Evolutionary conservation across 108 stramenopile genomes (phyloP).

Genomic region (Asterionellopsis glacialis): DNA sequence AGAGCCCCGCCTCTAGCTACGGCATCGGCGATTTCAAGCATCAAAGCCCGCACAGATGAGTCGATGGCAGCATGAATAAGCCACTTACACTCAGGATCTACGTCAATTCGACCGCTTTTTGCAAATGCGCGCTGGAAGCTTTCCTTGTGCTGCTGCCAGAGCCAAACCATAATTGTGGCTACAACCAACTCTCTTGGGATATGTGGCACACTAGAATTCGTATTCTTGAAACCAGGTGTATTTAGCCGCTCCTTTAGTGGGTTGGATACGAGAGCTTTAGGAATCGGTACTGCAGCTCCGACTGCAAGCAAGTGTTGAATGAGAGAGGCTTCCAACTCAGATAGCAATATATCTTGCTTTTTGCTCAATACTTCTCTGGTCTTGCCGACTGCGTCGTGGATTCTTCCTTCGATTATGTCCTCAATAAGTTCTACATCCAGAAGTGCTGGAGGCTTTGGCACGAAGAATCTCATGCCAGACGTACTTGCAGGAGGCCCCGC

Average conservation of each 20-base stretch:
- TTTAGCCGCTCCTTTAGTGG: slow-evolving; percentile 46
- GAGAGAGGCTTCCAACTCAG: not conserved
- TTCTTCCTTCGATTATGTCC: slow-evolving; percentile 1
- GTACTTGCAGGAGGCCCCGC: not conserved
- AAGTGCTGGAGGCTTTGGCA: slow-evolving; percentile 6
- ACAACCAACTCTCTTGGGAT: slow-evolving; percentile 30
- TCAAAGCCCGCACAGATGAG: slow-evolving; percentile 31
- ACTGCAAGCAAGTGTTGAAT: slow-evolving; percentile 42
- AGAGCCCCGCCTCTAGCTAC: slow-evolving; percentile 5
- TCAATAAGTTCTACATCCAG: not conserved
- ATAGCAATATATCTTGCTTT: too few species aligned
- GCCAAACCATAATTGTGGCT: slow-evolving; percentile 47
- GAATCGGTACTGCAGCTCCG: slow-evolving; percentile 64
- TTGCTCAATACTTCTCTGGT: too few species aligned
- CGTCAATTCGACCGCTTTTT: slow-evolving; percentile 50
- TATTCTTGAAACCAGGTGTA: slow-evolving; percentile 22
- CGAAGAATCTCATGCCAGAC: slow-evolving; percentile 25
- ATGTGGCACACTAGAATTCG: slow-evolving; percentile 9
- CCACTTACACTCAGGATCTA: slow-evolving; percentile 65
- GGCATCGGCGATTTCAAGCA: slow-evolving; percentile 23
- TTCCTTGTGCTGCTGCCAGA: slow-evolving; percentile 62
- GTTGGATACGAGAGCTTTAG: slow-evolving; percentile 44
- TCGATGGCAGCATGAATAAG: slow-evolving; percentile 54
- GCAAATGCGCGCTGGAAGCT: slow-evolving; percentile 52
- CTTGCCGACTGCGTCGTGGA: slow-evolving; percentile 4